These are phyloP conservation scores for Penicillium sp. DNA, from an alignment of 2,329 filamentous ascomycete genomes.

Conservation along the genomic window DNA sequence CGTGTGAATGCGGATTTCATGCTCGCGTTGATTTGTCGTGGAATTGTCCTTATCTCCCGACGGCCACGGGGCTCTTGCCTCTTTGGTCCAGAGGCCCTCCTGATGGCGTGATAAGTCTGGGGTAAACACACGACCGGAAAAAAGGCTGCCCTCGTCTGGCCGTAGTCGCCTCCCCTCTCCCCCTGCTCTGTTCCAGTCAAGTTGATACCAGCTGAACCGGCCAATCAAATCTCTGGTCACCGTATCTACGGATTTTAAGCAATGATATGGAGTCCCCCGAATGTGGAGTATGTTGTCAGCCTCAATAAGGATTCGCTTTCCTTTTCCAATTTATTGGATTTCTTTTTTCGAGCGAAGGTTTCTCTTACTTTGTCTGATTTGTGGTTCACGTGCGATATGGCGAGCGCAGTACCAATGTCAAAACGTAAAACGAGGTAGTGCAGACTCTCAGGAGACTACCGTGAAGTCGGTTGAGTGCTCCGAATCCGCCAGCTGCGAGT, in stretches of 20 bases:
- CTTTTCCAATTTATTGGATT: not conserved
- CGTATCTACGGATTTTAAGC: not conserved
- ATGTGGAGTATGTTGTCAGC: too few species aligned
- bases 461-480: not conserved
- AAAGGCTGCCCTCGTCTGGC: too few species aligned
- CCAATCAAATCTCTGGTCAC: too few species aligned
- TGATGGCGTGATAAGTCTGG: constrained; percentile 11
- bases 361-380: constrained; percentile 2
- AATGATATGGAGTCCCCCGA: too few species aligned
- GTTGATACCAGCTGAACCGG: not conserved
- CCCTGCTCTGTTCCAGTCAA: not conserved
- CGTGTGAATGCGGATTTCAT: not conserved
- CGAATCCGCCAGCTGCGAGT: not conserved
- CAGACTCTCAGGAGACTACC: not conserved
- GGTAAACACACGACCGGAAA: constrained; percentile 6
- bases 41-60: constrained; percentile 7
- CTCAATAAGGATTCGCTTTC: too few species aligned
- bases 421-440: not conserved
- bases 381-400: not conserved
- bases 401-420: not conserved
- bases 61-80: constrained; percentile 2
- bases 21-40: not conserved
- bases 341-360: not conserved
- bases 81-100: not conserved
- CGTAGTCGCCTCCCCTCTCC: too few species aligned